Conservation (phyloP, 2,329 filamentous ascomycete genomes). For the Verticillium klebahnii region DNA sequence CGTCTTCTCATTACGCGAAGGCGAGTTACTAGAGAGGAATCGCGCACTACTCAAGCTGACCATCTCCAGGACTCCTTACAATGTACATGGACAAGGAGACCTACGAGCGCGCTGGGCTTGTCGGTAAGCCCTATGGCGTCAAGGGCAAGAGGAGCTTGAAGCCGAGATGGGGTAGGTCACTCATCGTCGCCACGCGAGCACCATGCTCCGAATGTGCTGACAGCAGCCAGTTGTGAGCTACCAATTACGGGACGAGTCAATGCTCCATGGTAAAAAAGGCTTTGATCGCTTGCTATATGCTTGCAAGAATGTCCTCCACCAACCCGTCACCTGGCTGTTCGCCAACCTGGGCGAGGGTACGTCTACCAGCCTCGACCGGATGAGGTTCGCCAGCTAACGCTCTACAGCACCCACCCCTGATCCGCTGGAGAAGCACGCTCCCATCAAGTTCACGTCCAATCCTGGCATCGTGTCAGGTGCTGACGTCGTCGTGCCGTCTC, state of each 20-base stretch:
- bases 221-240: constrained; percentile 61
- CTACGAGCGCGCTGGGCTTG: constrained; percentile 78
- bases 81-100: constrained; percentile 76
- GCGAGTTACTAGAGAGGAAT: constrained; percentile 31
- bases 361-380: constrained; percentile 16
- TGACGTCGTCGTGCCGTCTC: constrained; percentile 23
- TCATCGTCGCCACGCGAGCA: neutral
- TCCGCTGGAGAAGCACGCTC: constrained; percentile 41
- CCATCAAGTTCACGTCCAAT: constrained; percentile 34
- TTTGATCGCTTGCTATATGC: constrained; percentile 77
- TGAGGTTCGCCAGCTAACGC: neutral
- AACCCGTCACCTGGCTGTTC: constrained; percentile 72
- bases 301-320: constrained; percentile 69
- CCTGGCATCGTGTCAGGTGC: constrained; percentile 23
- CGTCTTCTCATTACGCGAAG: constrained; percentile 65
- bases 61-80: constrained; percentile 56
- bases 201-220: constrained; percentile 18
- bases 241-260: constrained; percentile 68
- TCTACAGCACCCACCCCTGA: constrained; percentile 42
- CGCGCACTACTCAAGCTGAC: neutral
- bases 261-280: constrained; percentile 78
- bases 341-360: constrained; percentile 52
- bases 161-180: constrained; percentile 64
- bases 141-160: constrained; percentile 58
- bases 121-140: constrained; percentile 61